Base-by-base conservation (phyloP, 2,329 filamentous ascomycete genomes). In the Helminthosporium solani region DNA sequence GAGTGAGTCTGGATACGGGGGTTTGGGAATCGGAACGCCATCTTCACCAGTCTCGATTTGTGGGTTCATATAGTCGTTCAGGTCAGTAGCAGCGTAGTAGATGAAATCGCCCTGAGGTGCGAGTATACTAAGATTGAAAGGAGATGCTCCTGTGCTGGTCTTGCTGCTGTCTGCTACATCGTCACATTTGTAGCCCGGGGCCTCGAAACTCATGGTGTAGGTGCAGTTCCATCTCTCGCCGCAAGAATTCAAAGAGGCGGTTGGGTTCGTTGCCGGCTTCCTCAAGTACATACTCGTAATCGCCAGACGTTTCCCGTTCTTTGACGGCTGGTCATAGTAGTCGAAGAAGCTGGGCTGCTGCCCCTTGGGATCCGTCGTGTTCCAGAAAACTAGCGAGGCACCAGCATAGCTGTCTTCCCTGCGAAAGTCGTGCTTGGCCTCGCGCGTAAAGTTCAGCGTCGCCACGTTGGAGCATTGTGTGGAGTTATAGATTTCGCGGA, bases 281-380 rank as follows among this genome's bases (percentile, higher is more conserved):
- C 61, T 56, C n/a, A 64, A 42, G 42, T 70, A 71, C 4, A 59
- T 60, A 15, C 54, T 60, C n/a, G 60, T 67, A 33, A 65, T 59
- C 2, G 60, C 57, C 4, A 70, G 42, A 9, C 64, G 60, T 21
- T 56, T 61, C 14, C 61, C 58, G 33, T 62, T 64, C 47, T 69
- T 70, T 1, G 63, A 66, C 1, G 67, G 67, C 40, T 67, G 64
- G 37, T 70, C 67, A 33, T 66, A 71, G 38, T 70, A 70, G 38
- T 70, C 68, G 33, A 69, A 70, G 38, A 43, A 70, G 5, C 51
- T 59, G 6, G 52, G 47, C 1, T 46, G 36, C 15, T 49, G 48
- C 1, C 52, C 63, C 7, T 46, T 47, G 6, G 46, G 48, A 33
- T 67, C 63, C 2, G 68, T 71, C 7, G 66, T 70, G 43, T 71